Conservation (phyloP, 78 protist genomes). For the Planoprotostelium fungivorum region DNA sequence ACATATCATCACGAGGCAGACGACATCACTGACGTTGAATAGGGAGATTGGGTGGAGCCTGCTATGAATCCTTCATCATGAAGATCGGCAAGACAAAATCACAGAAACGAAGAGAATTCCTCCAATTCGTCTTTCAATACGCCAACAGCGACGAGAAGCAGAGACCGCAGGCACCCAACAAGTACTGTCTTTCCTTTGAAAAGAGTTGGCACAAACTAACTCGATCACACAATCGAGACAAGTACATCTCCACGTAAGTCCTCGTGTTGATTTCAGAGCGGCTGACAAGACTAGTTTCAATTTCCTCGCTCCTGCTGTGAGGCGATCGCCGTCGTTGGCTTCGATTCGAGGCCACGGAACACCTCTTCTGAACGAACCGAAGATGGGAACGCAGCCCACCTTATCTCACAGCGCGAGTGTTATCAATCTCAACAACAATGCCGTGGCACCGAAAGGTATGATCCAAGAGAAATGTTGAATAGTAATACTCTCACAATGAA, state of each 20-base stretch:
- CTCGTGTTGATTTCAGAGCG: background rate
- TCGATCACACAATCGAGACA: background rate
- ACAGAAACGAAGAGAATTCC: background rate
- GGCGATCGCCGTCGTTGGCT: no score
- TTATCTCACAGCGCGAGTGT: no score
- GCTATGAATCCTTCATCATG: background rate
- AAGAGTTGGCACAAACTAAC: background rate
- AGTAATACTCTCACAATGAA: no score
- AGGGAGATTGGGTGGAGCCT: background rate
- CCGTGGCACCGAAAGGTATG: no score
- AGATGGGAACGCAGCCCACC: no score
- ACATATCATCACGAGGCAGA: no score
- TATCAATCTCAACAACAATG: no score
- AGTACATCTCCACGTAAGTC: background rate
- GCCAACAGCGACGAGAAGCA: background rate
- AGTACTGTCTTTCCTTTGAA: background rate
- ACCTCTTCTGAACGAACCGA: no score
- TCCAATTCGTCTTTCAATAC: background rate
- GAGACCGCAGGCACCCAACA: background rate
- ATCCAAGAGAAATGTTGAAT: no score
- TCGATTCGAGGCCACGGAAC: no score
- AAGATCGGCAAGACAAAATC: background rate
- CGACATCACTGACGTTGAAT: no score
- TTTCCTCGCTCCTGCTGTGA: background rate
- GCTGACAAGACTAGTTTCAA: background rate